These are phyloP conservation scores for Pyricularia grisea DNA, from an alignment of 2,329 filamentous ascomycete genomes.

Conservation along the genomic window DNA sequence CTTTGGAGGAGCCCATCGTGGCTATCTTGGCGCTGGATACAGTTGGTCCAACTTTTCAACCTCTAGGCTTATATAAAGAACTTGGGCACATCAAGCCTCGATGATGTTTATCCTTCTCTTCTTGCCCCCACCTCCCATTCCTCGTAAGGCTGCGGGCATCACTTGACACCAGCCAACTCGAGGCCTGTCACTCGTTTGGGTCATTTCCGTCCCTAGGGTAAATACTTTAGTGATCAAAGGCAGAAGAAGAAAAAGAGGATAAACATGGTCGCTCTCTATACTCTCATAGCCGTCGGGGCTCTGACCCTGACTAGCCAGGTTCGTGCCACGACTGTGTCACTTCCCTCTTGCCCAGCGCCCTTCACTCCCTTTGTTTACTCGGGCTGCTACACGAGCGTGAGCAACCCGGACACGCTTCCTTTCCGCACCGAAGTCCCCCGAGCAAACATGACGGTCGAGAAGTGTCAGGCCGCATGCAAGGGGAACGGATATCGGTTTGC, in stretches of 20 bases:
- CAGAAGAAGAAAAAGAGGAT: background rate
- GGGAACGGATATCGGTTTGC: conserved; percentile 40
- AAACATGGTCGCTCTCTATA: background rate
- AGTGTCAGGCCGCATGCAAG: conserved; percentile 39
- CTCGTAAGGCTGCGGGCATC: background rate
- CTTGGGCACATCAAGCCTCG: background rate
- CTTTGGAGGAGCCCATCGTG: background rate
- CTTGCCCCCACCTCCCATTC: background rate
- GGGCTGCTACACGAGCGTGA: conserved; percentile 35
- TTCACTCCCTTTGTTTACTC: conserved; percentile 37
- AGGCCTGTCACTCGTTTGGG: background rate
- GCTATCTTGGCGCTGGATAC: background rate
- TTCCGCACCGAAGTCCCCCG: conserved; percentile 29
- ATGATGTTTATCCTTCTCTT: background rate
- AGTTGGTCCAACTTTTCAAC: background rate
- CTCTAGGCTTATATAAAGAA: background rate
- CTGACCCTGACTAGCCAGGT: conserved; percentile 25
- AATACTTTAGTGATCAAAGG: background rate
- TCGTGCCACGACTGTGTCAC: conserved; percentile 31
- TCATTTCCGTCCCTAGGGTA: background rate
- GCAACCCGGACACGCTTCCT: conserved; percentile 24
- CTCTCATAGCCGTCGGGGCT: conserved; percentile 21
- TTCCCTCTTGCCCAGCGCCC: conserved; percentile 32
- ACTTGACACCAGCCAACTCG: background rate
- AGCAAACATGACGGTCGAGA: conserved; percentile 35